Evolutionary conservation across 306 rosid species (phyloP).

Genomic region (Begonia peltatifolia): DNA sequence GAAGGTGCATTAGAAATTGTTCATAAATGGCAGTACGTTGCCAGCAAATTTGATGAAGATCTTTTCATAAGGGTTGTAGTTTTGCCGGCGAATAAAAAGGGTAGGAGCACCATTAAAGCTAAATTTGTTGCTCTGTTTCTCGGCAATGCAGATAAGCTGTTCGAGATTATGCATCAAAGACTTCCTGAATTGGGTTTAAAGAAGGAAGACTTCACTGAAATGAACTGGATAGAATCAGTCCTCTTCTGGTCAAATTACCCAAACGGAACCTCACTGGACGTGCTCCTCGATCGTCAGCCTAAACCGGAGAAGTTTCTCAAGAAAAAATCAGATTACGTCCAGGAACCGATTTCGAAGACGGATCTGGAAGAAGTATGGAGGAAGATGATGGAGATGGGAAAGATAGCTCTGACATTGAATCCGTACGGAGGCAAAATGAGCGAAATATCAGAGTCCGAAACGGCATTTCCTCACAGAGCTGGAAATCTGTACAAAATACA

Average conservation of each 20-base stretch:
- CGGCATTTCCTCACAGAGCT: slow-evolving; percentile 62
- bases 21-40: slow-evolving; percentile 46
- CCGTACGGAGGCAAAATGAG: slow-evolving; percentile 68
- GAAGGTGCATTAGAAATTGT: slow-evolving; percentile 43
- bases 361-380: slow-evolving; percentile 47
- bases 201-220: slow-evolving; percentile 31
- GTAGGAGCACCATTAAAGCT: slow-evolving; percentile 27
- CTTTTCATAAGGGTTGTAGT: slow-evolving; percentile 48
- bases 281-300: slow-evolving; percentile 38
- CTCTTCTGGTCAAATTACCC: slow-evolving; percentile 48
- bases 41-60: slow-evolving; percentile 25
- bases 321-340: slow-evolving; percentile 65
- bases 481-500: slow-evolving; percentile 56
- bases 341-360: slow-evolving; percentile 26
- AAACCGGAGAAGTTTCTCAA: slow-evolving; percentile 33
- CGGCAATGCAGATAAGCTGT: slow-evolving; percentile 28
- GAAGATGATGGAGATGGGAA: slow-evolving; percentile 46
- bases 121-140: slow-evolving; percentile 51
- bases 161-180: slow-evolving; percentile 22
- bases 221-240: slow-evolving; percentile 51
- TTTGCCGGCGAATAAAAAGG: slow-evolving; percentile 30
- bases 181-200: slow-evolving; percentile 41
- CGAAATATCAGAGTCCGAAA: slow-evolving; percentile 39
- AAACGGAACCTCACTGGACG: slow-evolving; percentile 26
- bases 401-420: slow-evolving; percentile 31